Base-by-base conservation (phyloP, 768 basidiomycete genomes). In the Sporobolomyces phaffii region DNA sequence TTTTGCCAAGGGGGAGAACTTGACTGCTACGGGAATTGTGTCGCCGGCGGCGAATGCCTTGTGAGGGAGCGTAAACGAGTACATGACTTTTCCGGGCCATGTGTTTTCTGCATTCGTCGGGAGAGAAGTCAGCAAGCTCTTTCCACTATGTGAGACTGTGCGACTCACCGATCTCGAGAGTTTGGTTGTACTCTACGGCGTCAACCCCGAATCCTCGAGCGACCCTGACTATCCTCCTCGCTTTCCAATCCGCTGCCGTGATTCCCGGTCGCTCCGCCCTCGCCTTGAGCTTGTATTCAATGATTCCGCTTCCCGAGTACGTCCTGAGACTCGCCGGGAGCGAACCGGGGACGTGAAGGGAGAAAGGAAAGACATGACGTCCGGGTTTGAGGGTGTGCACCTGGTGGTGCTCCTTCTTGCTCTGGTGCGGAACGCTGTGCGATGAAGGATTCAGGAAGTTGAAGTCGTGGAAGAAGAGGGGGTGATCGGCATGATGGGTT, bases 11-110 rank as follows among this genome's bases (percentile, higher is more conserved):
- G 94, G 92, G 38, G 85, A 85, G 76, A 96, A 89, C 76, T 94
- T 96, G 77, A 91, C 83, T 17, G 87, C 79, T 0, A 90, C 87
- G 0, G 87, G 87, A 62, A 96, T 79, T 14, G 82, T 83, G 77
- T 97, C 92, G 9, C 92, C 93, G 0, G 87, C 88, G 0, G 91
- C 90, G 86, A 89, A 97, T 0, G 93, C 94, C 65, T 93, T 94
- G 82, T 94, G 91, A 0, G 93, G 93, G 36, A 98, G 78, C 80
- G 91, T 88, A 75, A 80, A 73, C 8, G 88, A 86, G 77, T 94
- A 97, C 92, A 93, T 94, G 78, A 96, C 74, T 80, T 97, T 98
- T 26, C 87, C 88, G 0, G 94, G 92, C 94, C 94, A 98, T 20
- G 91, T 92, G 77, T 93, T 96, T 78, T 96, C 90, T 71, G 90